Evolutionary conservation across 345 rosid species (phyloP).

Genomic region (Eucalyptus dawsonii): DNA sequence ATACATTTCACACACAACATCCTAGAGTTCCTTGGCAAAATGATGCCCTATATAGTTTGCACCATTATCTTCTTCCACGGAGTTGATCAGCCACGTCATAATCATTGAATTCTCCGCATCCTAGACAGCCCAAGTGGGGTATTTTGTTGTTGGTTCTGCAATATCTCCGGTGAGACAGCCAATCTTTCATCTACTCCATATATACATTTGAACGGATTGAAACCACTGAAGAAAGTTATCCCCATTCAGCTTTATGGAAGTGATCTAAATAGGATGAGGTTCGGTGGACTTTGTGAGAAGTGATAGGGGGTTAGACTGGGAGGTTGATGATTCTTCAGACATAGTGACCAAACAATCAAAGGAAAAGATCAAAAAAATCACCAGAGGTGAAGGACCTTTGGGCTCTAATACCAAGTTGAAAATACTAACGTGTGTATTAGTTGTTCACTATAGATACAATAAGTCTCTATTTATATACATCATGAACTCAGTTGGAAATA

Average conservation of each 20-base stretch:
- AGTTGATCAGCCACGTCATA: not conserved
- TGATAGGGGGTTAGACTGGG: not conserved
- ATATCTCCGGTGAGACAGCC: not conserved
- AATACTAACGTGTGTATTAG: too few species aligned
- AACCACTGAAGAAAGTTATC: not conserved
- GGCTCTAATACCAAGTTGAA: not conserved
- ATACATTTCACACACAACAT: not conserved
- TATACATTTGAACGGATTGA: not conserved
- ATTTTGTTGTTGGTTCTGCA: not conserved
- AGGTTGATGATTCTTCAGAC: not conserved
- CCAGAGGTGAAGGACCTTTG: not conserved
- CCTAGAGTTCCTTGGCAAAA: not conserved
- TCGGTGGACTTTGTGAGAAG: not conserved
- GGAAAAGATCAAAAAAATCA: not conserved
- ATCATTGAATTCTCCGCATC: not conserved
- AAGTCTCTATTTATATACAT: too few species aligned
- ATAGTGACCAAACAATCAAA: not conserved
- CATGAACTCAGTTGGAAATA: too few species aligned
- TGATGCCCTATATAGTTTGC: not conserved
- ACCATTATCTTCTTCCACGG: not conserved
- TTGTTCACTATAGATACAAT: too few species aligned
- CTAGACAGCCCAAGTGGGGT: not conserved
- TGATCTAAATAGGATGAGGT: not conserved
- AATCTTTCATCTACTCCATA: not conserved
- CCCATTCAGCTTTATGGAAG: not conserved